These are phyloP conservation scores for Solanum sejunctum DNA, from an alignment of 257 asterid genomes.

Conservation along the genomic window DNA sequence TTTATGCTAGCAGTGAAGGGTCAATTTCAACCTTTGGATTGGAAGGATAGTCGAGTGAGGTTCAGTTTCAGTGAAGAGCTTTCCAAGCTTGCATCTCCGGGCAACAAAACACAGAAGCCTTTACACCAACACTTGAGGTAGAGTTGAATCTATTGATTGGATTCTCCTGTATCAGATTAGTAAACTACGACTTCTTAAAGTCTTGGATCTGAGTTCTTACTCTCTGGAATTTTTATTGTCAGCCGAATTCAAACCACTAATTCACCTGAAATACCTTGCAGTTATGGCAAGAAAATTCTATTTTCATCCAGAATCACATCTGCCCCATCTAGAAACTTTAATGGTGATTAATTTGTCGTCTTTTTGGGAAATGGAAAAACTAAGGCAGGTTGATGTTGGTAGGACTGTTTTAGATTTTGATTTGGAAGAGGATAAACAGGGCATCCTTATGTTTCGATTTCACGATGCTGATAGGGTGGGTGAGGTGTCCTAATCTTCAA, in stretches of 20 bases:
- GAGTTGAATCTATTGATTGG: background rate
- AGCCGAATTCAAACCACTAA: background rate
- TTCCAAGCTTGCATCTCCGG: background rate
- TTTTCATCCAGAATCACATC: no score
- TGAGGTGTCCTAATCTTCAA: no score
- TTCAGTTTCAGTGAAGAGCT: background rate
- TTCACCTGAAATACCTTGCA: background rate
- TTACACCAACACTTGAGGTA: background rate
- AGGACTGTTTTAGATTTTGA: no score
- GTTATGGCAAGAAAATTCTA: background rate
- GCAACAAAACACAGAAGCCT: background rate
- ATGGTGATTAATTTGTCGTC: no score
- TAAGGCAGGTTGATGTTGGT: no score
- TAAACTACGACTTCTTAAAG: background rate
- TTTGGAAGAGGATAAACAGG: no score
- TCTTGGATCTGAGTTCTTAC: background rate
- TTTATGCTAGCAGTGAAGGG: background rate
- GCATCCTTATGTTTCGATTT: no score
- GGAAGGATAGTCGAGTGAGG: background rate
- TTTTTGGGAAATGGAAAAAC: no score
- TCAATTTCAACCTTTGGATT: no score
- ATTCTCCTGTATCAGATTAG: background rate
- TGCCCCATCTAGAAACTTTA: no score
- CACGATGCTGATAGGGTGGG: no score
- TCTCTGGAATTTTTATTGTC: background rate